Conservation (phyloP, 1,139 yeast species). For the Candida smagusa region DNA sequence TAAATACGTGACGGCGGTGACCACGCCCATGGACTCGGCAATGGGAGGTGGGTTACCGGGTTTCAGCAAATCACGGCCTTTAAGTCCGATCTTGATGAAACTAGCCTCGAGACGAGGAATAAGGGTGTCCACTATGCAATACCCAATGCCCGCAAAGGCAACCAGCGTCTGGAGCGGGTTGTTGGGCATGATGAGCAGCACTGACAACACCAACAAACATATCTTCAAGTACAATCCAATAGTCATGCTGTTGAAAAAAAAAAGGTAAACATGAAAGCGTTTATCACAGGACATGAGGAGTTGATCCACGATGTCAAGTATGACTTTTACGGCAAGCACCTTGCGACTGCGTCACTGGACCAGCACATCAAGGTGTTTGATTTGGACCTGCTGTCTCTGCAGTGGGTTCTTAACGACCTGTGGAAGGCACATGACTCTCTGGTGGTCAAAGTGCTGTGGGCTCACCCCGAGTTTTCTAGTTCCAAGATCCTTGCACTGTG, state of each 20-base stretch:
- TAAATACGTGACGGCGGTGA: slow-evolving; percentile 77
- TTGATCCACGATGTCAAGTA: slow-evolving; percentile 84
- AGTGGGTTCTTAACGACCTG: slow-evolving; percentile 79
- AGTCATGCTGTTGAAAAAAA: slow-evolving; percentile 1
- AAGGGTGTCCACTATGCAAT: slow-evolving; percentile 51
- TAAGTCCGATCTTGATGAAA: slow-evolving; percentile 74
- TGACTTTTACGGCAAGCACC: slow-evolving; percentile 83
- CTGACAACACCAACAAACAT: slow-evolving; percentile 8
- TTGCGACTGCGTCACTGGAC: slow-evolving; percentile 91
- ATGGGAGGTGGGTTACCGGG: slow-evolving; percentile 54
- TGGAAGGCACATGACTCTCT: slow-evolving; percentile 97
- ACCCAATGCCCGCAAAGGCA: slow-evolving; percentile 70
- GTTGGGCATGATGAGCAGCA: slow-evolving; percentile 15
- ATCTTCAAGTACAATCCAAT: slow-evolving; percentile 1
- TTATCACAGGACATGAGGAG: slow-evolving; percentile 88
- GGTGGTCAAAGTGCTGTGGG: slow-evolving; percentile 82
- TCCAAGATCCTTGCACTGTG: slow-evolving; percentile 72
- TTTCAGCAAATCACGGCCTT: slow-evolving; percentile 82
- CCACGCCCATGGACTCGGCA: slow-evolving; percentile 91
- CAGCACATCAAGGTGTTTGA: slow-evolving; percentile 88
- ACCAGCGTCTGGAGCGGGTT: slow-evolving; percentile 48
- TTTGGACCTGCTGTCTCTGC: slow-evolving; percentile 49
- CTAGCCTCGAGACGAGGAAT: slow-evolving; percentile 67
- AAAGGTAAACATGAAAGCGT: slow-evolving; percentile 47
- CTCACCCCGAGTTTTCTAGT: slow-evolving; percentile 90